Evolutionary conservation across 805 yeast species (phyloP).

Genomic region (Cyberlindnera xishuangbannaensis): DNA sequence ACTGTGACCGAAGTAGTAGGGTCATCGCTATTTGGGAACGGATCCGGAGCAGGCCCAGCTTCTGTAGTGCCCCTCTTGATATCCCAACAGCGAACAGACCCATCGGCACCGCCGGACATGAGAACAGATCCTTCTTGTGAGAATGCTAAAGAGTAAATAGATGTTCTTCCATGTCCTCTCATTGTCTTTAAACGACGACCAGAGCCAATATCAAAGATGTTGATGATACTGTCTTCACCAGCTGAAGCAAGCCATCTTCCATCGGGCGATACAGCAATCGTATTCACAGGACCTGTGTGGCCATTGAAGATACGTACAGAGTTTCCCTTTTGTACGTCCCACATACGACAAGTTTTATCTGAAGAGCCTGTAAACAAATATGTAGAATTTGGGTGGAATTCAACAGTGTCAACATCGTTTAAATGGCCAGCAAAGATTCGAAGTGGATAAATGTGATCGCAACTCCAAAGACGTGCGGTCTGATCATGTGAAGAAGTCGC

Average conservation of each 20-base stretch:
- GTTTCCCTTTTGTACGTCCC: constrained; percentile 90
- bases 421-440: constrained; percentile 96
- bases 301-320: constrained; percentile 91
- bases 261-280: constrained; percentile 89
- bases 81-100: constrained; percentile 95
- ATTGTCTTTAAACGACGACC: constrained; percentile 84
- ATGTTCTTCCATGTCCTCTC: constrained; percentile 90
- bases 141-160: constrained; percentile 79
- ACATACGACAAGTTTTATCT: constrained; percentile 95
- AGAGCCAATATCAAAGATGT: constrained; percentile 90
- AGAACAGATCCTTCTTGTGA: constrained; percentile 84
- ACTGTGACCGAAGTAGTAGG: constrained; percentile 19
- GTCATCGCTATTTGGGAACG: constrained; percentile 34
- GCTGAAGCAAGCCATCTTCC: constrained; percentile 96
- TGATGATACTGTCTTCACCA: constrained; percentile 85
- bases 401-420: constrained; percentile 91
- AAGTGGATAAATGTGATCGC: constrained; percentile 94
- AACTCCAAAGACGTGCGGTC: constrained; percentile 96
- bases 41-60: constrained; percentile 72
- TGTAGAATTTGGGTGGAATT: constrained; percentile 94
- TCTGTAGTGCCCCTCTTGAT: constrained; percentile 79
- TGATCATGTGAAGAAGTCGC: constrained; percentile 98
- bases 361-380: constrained; percentile 93
- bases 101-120: constrained; percentile 90
- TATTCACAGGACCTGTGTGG: constrained; percentile 82